Evolutionary conservation across 768 basidiomycete species (phyloP).

Genomic region (Saitozyma sp.): DNA sequence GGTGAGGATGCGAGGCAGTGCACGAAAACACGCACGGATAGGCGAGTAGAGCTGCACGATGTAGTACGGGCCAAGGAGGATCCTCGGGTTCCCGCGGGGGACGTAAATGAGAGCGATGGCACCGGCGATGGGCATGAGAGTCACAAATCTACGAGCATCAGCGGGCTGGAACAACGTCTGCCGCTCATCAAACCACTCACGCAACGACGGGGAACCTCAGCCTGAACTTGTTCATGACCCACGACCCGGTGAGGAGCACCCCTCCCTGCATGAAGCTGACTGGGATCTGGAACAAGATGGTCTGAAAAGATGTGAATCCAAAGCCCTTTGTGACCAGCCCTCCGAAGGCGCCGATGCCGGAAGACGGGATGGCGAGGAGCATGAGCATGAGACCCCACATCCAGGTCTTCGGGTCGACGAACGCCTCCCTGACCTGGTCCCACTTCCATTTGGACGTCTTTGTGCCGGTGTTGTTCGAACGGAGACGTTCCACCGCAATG

Average conservation of each 20-base stretch:
- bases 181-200: neutral
- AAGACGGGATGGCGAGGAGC: conserved; percentile 19
- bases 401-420: conserved; percentile 39
- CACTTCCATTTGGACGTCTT: conserved; percentile 30
- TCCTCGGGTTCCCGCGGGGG: conserved; percentile 19
- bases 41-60: conserved; percentile 26
- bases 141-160: neutral
- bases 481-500: conserved; percentile 29
- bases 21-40: conserved; percentile 16
- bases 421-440: conserved; percentile 34
- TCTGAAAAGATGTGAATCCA: conserved; percentile 23
- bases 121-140: conserved; percentile 34
- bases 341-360: conserved; percentile 28
- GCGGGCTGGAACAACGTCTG: too few species aligned
- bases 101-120: conserved; percentile 30
- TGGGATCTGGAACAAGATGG: conserved; percentile 35
- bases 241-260: conserved; percentile 15
- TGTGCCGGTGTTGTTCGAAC: conserved; percentile 37
- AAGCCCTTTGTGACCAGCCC: conserved; percentile 28
- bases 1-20: neutral
- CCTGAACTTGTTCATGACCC: conserved; percentile 27
- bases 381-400: conserved; percentile 25
- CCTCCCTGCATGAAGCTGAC: conserved; percentile 11
- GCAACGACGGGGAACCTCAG: conserved; percentile 19
- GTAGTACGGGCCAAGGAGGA: conserved; percentile 20